Conservation (phyloP, 176 grass and related monocot genomes). For the Themeda triandra region DNA sequence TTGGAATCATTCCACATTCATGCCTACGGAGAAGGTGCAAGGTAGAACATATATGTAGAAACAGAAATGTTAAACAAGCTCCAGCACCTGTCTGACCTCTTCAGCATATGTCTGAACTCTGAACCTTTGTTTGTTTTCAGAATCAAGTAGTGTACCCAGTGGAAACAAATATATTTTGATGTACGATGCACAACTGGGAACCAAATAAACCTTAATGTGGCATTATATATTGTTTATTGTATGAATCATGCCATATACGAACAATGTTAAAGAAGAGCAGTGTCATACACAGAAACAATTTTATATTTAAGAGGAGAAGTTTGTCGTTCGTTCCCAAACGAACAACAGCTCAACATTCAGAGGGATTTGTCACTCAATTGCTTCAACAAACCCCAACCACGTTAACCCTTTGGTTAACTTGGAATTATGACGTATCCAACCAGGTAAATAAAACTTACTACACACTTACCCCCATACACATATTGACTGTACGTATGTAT, state of each 20-base stretch:
- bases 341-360: not conserved
- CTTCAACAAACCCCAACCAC: not conserved
- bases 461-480: not conserved
- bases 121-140: not conserved
- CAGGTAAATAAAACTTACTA: not conserved
- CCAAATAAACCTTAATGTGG: not conserved
- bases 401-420: slow-evolving; percentile 36
- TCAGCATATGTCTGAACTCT: not conserved
- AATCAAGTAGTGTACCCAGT: not conserved
- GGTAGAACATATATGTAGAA: not conserved
- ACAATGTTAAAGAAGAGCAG: not conserved
- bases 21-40: not conserved
- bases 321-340: not conserved
- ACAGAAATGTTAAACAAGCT: not conserved
- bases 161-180: not conserved
- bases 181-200: not conserved
- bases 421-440: not conserved
- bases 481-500: not conserved
- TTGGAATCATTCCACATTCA: not conserved
- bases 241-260: not conserved
- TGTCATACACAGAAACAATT: not conserved
- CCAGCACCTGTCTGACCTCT: not conserved
- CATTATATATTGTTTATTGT: not conserved
- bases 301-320: not conserved
- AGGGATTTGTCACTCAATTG: not conserved